phyloP scores from a whole-genome alignment of 1,284 basidiomycete species.

The Trametes pubescens region DNA sequence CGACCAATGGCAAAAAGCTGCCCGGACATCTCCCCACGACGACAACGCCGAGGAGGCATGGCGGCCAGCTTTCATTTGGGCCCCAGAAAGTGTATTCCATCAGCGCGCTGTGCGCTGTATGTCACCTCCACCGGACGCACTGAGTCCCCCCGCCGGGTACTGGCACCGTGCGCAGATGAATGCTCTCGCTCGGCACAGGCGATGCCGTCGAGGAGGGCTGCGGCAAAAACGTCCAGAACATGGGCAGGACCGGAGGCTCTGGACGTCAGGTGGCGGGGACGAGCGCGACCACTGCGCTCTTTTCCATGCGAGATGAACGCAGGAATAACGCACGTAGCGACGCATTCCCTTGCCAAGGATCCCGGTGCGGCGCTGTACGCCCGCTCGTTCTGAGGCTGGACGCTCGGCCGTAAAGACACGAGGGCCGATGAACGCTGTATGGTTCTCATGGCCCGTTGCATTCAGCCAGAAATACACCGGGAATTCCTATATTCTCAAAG shows the following conservation, averaged over 20 bases:
- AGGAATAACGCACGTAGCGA: conserved; percentile 3
- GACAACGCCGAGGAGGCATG: conserved; percentile 10
- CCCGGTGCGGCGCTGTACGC: neutral
- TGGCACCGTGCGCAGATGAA: conserved; percentile 13
- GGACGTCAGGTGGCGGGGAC: conserved; percentile 4
- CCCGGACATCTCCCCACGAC: conserved; percentile 14
- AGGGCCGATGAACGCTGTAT: neutral
- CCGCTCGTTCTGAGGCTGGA: neutral
- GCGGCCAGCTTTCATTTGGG: conserved; percentile 6
- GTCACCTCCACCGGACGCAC: conserved; percentile 14
- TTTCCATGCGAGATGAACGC: conserved; percentile 1
- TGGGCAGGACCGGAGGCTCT: neutral
- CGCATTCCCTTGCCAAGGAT: neutral
- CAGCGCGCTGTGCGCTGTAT: conserved; percentile 1
- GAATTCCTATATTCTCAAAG: too few species aligned
- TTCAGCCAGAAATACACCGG: too few species aligned
- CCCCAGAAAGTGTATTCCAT: conserved; percentile 17
- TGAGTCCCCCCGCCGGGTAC: conserved; percentile 10
- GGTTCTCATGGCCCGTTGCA: neutral
- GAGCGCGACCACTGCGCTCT: neutral
- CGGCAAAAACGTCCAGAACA: neutral
- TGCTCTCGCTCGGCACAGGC: conserved; percentile 10
- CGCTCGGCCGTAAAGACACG: neutral
- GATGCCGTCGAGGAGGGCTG: conserved; percentile 10
- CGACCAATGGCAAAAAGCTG: conserved; percentile 18